Evolutionary conservation across 2,329 filamentous ascomycete genomes (phyloP).

Genomic region (Aspergillus sp.): DNA sequence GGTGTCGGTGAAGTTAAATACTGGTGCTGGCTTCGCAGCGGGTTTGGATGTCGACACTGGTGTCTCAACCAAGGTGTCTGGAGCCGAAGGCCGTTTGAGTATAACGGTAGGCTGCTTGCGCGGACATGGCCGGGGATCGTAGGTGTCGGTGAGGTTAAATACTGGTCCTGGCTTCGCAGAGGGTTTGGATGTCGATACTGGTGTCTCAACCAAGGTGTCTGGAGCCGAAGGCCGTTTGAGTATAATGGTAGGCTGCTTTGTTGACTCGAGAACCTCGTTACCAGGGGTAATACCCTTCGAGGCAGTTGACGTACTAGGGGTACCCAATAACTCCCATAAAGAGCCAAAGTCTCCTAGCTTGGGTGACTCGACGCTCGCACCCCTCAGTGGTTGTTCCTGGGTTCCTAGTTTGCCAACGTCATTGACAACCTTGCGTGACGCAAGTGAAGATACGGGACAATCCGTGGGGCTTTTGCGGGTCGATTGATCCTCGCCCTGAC

Average conservation of each 20-base stretch:
- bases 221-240: background rate
- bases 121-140: background rate
- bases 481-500: conserved; percentile 14
- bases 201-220: background rate
- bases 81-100: background rate
- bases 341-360: conserved; percentile 46
- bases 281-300: conserved; percentile 3
- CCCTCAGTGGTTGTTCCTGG: background rate
- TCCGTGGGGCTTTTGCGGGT: conserved; percentile 11
- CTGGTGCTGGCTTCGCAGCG: conserved; percentile 9
- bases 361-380: conserved; percentile 11
- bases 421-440: conserved; percentile 8
- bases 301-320: conserved; percentile 13
- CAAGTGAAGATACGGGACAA: conserved; percentile 2
- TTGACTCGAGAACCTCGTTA: background rate
- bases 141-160: conserved; percentile 1
- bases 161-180: conserved; percentile 8
- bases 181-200: background rate
- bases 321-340: conserved; percentile 42
- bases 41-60: background rate
- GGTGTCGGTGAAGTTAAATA: background rate
- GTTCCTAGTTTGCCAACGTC: background rate
- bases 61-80: background rate
- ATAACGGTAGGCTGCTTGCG: background rate
- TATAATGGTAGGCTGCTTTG: background rate